phyloP scores from a whole-genome alignment of 2,329 filamentous ascomycete genomes.

The Hypomyces rosellus region DNA sequence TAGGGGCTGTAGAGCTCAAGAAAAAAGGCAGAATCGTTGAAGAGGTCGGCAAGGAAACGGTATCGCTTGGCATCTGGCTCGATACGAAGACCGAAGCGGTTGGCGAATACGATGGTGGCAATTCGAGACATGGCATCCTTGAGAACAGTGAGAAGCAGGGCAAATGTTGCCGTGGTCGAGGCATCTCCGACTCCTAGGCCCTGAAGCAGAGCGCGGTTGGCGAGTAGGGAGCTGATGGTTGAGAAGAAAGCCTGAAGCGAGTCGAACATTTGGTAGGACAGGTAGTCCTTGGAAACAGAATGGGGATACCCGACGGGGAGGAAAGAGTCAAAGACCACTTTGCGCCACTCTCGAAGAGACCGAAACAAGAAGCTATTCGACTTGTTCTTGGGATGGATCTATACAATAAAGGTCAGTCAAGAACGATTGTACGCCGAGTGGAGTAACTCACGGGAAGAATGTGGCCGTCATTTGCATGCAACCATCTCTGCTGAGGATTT shows the following conservation, averaged over 20 bases:
- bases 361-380: slow-evolving; percentile 21
- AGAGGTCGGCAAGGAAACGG: slow-evolving; percentile 76
- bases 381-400: slow-evolving; percentile 8
- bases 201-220: slow-evolving; percentile 75
- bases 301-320: slow-evolving; percentile 83
- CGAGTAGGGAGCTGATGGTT: slow-evolving; percentile 71
- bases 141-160: slow-evolving; percentile 74
- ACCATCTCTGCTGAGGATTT: slow-evolving; percentile 29
- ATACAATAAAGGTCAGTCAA: too few species aligned
- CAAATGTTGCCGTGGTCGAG: slow-evolving; percentile 69
- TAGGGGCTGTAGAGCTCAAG: slow-evolving; percentile 77
- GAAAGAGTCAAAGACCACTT: slow-evolving; percentile 60
- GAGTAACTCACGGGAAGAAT: slow-evolving; percentile 20
- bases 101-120: slow-evolving; percentile 81
- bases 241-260: slow-evolving; percentile 80
- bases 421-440: not conserved
- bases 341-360: slow-evolving; percentile 29
- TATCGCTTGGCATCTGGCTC: slow-evolving; percentile 90
- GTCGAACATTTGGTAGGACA: slow-evolving; percentile 64
- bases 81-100: slow-evolving; percentile 72
- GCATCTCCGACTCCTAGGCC: slow-evolving; percentile 78
- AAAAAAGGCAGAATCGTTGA: slow-evolving; percentile 82
- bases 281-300: slow-evolving; percentile 79
- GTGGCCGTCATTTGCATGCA: slow-evolving; percentile 21
- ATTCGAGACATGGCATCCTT: slow-evolving; percentile 76